Conservation (phyloP, 2,329 filamentous ascomycete species). For the Harringtonia aguacate region DNA sequence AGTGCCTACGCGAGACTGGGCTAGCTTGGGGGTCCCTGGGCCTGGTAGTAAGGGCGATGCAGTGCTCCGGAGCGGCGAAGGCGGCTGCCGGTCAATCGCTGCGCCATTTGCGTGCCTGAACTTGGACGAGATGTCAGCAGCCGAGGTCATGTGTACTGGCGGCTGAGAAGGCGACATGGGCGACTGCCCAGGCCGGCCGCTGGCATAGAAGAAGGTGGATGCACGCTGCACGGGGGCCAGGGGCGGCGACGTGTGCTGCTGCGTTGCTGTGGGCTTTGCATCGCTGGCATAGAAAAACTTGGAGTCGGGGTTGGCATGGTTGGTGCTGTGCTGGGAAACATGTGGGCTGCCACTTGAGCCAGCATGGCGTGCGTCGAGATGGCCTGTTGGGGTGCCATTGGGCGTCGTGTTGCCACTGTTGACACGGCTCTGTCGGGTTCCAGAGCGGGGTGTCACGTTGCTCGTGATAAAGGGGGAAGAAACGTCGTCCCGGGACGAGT, state of each 20-base stretch:
- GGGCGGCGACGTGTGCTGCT: conserved; percentile 3
- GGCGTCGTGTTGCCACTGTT: conserved; percentile 42
- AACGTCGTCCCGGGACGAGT: conserved; percentile 32
- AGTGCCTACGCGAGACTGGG: conserved; percentile 1
- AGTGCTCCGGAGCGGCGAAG: conserved; percentile 13
- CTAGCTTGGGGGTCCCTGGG: conserved; percentile 8
- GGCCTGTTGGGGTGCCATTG: neutral
- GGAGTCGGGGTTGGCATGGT: too few relatives aligned
- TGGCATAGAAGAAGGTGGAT: conserved; percentile 47
- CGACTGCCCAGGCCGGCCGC: conserved; percentile 24
- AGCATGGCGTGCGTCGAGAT: too few relatives aligned
- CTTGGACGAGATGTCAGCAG: conserved; percentile 36
- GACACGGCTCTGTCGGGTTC: conserved; percentile 58
- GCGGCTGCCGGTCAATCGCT: conserved; percentile 14
- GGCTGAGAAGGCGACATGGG: neutral
- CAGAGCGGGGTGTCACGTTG: conserved; percentile 72
- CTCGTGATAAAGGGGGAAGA: conserved; percentile 45
- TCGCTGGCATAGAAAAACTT: conserved; percentile 95
- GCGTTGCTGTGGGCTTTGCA: conserved; percentile 25
- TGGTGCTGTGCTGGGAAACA: too few relatives aligned
- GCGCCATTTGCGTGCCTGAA: conserved; percentile 68
- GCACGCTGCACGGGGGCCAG: conserved; percentile 18
- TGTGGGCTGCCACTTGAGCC: too few relatives aligned
- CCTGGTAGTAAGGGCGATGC: too few relatives aligned
- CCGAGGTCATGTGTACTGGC: neutral